Base-by-base conservation (phyloP, 2,329 filamentous ascomycete genomes). In the Colletotrichum noveboracense region DNA sequence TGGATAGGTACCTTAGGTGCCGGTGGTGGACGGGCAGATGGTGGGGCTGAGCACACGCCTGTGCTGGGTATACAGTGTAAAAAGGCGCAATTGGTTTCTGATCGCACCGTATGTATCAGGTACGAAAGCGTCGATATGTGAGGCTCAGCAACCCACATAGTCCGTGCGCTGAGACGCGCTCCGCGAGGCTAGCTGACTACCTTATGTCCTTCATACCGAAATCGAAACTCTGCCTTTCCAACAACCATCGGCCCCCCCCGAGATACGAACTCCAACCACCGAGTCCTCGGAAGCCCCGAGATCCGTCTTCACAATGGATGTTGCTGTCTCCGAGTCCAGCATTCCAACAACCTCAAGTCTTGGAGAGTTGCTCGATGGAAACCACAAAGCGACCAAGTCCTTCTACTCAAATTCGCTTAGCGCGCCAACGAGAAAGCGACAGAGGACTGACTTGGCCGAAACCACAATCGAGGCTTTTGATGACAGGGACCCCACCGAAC, bases 331-430 rank as follows among this genome's bases (percentile, higher is more conserved):
- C 36, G 78, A 78, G 71, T 24, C 60, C 58, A 60, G 7, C 14
- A 77, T 78, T 64, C 76, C 78, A 61, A 38, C 78, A 36, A 71
- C 76, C 56, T 79, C 81, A 73, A 79, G 78, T 78, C 81, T 88
- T n/a, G 80, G 85, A 77, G 73, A 77, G 4, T 81, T 88, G 30
- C 81, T 88, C 74, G 81, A 83, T 69, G 82, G 83, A 79, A 88
- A 88, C 77, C 85, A 85, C 24, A 86, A 84, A 77, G 81, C 82
- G 77, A 80, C 86, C 24, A 83, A 84, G 78, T 79, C 84, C 16
- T 80, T 88, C 66, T 88, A 85, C 78, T 80, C 83, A 74, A 83
- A 79, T 71, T 79, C 79, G 9, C 74, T 78, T 12, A 70, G 70
- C 48, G 43, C 75, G 21, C 8, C 65, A 10, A 28, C 48, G 9